Evolutionary conservation across 2,329 filamentous ascomycete species (phyloP).

Genomic region (Phaeosphaeriaceae sp.): DNA sequence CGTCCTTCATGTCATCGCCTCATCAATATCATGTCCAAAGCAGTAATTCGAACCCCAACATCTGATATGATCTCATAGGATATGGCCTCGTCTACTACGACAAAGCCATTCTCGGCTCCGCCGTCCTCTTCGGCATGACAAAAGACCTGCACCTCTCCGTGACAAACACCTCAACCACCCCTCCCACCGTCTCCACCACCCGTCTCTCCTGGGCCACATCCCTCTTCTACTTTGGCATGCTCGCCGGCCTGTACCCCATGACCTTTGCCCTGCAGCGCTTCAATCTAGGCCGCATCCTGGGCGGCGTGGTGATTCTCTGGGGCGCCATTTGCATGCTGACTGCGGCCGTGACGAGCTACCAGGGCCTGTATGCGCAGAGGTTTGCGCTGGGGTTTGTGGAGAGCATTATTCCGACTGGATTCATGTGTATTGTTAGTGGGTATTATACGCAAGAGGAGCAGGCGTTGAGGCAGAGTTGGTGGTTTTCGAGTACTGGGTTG

Average conservation of each 20-base stretch:
- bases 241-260: conserved; percentile 76
- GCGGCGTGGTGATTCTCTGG: conserved; percentile 70
- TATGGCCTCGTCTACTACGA: conserved; percentile 75
- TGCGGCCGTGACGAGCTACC: conserved; percentile 68
- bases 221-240: conserved; percentile 81
- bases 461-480: conserved; percentile 65
- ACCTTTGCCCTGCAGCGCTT: conserved; percentile 74
- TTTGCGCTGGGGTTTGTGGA: conserved; percentile 66
- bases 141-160: conserved; percentile 68
- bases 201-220: conserved; percentile 79
- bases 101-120: conserved; percentile 77
- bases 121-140: conserved; percentile 79
- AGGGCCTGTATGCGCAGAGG: conserved; percentile 65
- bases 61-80: conserved; percentile 37
- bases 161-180: conserved; percentile 57
- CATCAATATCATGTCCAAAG: no score
- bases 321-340: conserved; percentile 71
- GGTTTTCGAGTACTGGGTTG: conserved; percentile 65
- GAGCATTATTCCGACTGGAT: conserved; percentile 63
- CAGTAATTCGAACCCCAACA: no score
- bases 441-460: conserved; percentile 53
- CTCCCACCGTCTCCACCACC: conserved; percentile 67
- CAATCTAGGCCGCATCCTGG: conserved; percentile 69
- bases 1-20: background rate
- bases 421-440: conserved; percentile 59